A percentile compares a stretch with the other conserved stretches of the same genome.
Conservation (phyloP, 495 filamentous ascomycete species). For the Staphylotrichum tortipilum region DNA sequence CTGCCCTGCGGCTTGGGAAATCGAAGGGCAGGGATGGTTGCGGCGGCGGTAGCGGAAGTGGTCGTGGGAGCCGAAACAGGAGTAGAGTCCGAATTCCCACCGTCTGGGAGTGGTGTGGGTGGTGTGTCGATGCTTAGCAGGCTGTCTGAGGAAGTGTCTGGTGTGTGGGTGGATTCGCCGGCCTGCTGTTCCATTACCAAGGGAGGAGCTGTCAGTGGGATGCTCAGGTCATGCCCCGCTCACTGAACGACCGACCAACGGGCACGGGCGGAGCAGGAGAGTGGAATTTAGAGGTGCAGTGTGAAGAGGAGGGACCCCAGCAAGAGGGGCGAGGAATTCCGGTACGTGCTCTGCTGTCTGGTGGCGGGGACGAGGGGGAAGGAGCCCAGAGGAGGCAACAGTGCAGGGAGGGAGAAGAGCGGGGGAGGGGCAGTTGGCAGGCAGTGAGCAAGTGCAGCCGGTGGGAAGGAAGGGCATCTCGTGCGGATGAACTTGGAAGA, state of each 20-base stretch:
- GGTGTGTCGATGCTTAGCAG: slow-evolving; percentile 1
- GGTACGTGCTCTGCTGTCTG: too few relatives aligned
- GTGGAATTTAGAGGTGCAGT: too few relatives aligned
- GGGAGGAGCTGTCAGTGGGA: slow-evolving; percentile 25
- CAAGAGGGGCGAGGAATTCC: slow-evolving; percentile 1
- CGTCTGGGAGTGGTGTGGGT: background rate
- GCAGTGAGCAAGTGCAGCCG: too few relatives aligned
- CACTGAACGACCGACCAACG: slow-evolving; percentile 14
- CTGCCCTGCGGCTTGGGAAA: slow-evolving; percentile 44
- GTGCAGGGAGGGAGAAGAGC: background rate
- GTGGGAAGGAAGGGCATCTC: slow-evolving; percentile 1
- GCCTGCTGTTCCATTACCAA: slow-evolving; percentile 40
- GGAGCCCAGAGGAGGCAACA: slow-evolving; percentile 10
- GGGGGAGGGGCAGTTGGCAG: too few relatives aligned
- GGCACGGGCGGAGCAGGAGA: too few relatives aligned
- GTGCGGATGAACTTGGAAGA: background rate
- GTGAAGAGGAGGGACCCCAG: slow-evolving; percentile 2
- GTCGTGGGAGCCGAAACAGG: too few relatives aligned
- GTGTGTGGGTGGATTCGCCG: slow-evolving; percentile 4
- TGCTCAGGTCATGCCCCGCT: slow-evolving; percentile 29
- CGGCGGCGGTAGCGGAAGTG: too few relatives aligned
- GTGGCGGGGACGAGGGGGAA: too few relatives aligned
- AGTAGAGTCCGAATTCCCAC: slow-evolving; percentile 24
- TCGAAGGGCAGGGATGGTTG: too few relatives aligned
- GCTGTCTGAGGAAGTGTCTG: background rate